Base-by-base conservation (phyloP, 192 early-diverging fungal genomes). In the Glomus cerebriforme region DNA sequence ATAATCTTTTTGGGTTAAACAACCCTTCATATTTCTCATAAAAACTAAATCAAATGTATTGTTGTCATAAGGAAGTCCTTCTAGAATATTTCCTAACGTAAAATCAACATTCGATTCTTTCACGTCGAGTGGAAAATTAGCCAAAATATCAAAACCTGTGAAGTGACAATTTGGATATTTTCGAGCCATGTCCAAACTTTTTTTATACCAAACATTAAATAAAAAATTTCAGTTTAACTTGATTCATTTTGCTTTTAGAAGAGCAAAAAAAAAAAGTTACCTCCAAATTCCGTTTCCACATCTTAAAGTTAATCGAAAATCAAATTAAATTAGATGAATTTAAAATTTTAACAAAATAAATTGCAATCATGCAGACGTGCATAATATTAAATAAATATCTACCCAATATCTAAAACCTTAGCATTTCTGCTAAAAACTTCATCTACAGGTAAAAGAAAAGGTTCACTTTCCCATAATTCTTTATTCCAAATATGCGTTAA, bases 161-260 rank as follows among this genome's bases (percentile, higher is more conserved):
- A 81, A 83, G 12, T 83, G 37, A 59, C 69, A 68, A 67, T 59
- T 54, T 17, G 79, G 82, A 35, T 75, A 78, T 73, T 81, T 76
- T 43, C 58, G 72, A 1, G 82, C 79, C 45, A 78, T 65, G 39
- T 83, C 82, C 3, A 67, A 9, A 67, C 49, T 54, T 15, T 49
- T 22, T 54, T 19, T 22, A n/a, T n/a, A n/a, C n/a, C n/a, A n/a
- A n/a, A n/a, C 5, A 47, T 13, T 15, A 17, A 13, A 15, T 15
- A 15, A 15, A 15, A 15, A 47, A 15, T 47, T 47, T 47, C 13
- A 39, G 3, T 39, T 39, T 7, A 39, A 39, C 7, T 39, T 39
- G 7, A 39, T 7, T 39, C 37, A 39, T 39, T 39, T 39, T 39
- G 7, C 13, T 47, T 47, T 47, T 15, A 15, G 10, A 47, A 47